Evolutionary conservation across 257 asterid genomes (phyloP), one percentile per base, ranked within the genome.

Genomic region (Ophiorrhiza pumila): DNA sequence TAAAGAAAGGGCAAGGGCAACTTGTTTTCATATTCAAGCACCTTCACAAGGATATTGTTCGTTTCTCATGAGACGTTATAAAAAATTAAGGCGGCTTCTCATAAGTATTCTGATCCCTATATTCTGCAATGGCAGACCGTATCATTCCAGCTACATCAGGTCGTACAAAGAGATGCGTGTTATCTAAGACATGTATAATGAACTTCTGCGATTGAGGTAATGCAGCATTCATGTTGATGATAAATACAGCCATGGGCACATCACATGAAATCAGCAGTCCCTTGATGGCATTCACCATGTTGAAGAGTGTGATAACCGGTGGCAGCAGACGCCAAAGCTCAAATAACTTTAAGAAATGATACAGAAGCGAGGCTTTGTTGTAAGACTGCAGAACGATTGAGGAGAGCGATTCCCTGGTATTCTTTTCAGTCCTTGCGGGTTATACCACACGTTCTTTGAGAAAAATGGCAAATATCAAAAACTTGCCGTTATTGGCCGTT

Each of bases 191-290:
- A 29, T 90, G 96, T 78, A 93, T 81, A 29, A 94, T 85, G 72
- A 89, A 93, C 83, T 85, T 93, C 81, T 90, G 96, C 0, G 90
- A 82, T 73, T 85, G 96, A 69, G 98, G 97, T 53, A 88, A 76
- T 4, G 88, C 14, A 57, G 80, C 85, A 80, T 94, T 94, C 91
- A 89, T 84, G 83, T 91, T 90, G 83, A 89, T 85, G 78, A 93
- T 93, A 80, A 91, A 91, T 68, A 89, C 96, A 1, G 98, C 89
- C 98, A 94, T 87, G 6, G 97, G 97, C 45, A 94, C 72, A 55
- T 94, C 98, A 71, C 98, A 93, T 74, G 98, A 75, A 73, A 93
- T 80, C 78, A 77, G 83, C 81, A 89, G 65, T 65, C 97, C 97
- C 78, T 83, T 90, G 73, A 78, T 74, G 46, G 87, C 96, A 42